Conservation (phyloP, 2,329 filamentous ascomycete species). For the Sclerotinia spermophila region DNA sequence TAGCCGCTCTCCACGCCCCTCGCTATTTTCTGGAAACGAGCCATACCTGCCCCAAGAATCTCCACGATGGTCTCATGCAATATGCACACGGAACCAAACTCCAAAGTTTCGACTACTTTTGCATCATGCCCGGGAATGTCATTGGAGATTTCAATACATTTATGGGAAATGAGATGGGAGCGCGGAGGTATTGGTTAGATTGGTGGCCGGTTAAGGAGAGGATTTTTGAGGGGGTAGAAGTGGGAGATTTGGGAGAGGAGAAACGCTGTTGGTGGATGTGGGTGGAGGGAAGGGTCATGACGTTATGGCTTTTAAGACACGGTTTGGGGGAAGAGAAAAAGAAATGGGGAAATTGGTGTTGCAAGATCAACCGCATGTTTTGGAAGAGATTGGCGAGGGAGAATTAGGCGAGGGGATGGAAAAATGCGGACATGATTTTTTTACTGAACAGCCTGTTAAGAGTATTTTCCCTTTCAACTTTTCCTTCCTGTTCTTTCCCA, state of each 20-base stretch:
- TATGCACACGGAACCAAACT: not conserved
- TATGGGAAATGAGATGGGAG: not conserved
- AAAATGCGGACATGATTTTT: slow-evolving; percentile 33
- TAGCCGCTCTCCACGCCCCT: not conserved
- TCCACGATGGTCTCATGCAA: not conserved
- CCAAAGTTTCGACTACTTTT: not conserved
- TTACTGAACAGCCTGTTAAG: slow-evolving; percentile 33
- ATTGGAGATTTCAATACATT: not conserved
- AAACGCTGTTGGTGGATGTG: slow-evolving; percentile 40
- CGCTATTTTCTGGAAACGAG: not conserved
- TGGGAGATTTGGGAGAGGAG: not conserved
- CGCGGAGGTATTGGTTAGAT: not conserved
- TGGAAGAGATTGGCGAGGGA: slow-evolving; percentile 27
- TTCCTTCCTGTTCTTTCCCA: not conserved
- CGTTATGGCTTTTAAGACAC: not conserved
- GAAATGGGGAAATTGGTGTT: slow-evolving; percentile 27
- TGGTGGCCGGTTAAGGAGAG: not conserved
- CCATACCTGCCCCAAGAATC: not conserved
- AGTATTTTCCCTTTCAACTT: not conserved
- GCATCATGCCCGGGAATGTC: not conserved
- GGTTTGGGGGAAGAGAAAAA: not conserved
- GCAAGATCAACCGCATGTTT: slow-evolving; percentile 39
- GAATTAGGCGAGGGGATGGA: slow-evolving; percentile 33
- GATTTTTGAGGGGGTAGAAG: not conserved
- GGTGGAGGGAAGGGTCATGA: slow-evolving; percentile 43